phyloP scores from a whole-genome alignment of 352 stramenopile genomes.

The Salisapilia sapeloensis region DNA sequence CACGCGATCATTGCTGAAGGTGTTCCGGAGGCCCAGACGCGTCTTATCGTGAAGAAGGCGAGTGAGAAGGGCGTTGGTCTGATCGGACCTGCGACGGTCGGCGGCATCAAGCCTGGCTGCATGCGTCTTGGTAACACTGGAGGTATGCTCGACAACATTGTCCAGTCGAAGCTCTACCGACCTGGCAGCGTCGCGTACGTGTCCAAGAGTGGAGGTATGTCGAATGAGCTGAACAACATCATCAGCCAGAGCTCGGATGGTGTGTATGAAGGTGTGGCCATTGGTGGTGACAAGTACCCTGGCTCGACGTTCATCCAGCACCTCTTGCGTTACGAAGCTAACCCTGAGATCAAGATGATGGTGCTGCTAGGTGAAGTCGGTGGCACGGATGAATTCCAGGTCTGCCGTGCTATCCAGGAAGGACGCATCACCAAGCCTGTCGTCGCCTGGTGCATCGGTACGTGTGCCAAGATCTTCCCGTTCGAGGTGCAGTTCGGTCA shows the following conservation, averaged over 20 bases:
- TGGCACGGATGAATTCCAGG: constrained; percentile 92
- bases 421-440: constrained; percentile 92
- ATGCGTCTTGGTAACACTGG: constrained; percentile 95
- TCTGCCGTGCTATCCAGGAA: constrained; percentile 85
- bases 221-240: constrained; percentile 97
- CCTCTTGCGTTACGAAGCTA: constrained; percentile 90
- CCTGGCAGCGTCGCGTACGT: constrained; percentile 93
- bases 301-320: constrained; percentile 95
- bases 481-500: constrained; percentile 97
- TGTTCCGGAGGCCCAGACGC: constrained; percentile 90
- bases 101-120: constrained; percentile 93
- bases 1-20: constrained; percentile 96
- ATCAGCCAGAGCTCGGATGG: constrained; percentile 91
- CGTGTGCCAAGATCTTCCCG: constrained; percentile 93
- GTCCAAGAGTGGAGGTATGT: constrained; percentile 94
- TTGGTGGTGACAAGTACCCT: constrained; percentile 92
- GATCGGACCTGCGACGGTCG: constrained; percentile 93
- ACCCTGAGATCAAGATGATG: constrained; percentile 93
- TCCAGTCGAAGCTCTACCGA: constrained; percentile 94
- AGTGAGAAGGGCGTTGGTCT: constrained; percentile 84
- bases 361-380: constrained; percentile 93
- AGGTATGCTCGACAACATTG: constrained; percentile 97
- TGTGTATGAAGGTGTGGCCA: constrained; percentile 91
- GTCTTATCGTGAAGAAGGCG: constrained; percentile 88
- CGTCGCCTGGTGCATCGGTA: constrained; percentile 97